phyloP scores from a whole-genome alignment of 208 protist species.

The Crithidia acanthocephali region DNA sequence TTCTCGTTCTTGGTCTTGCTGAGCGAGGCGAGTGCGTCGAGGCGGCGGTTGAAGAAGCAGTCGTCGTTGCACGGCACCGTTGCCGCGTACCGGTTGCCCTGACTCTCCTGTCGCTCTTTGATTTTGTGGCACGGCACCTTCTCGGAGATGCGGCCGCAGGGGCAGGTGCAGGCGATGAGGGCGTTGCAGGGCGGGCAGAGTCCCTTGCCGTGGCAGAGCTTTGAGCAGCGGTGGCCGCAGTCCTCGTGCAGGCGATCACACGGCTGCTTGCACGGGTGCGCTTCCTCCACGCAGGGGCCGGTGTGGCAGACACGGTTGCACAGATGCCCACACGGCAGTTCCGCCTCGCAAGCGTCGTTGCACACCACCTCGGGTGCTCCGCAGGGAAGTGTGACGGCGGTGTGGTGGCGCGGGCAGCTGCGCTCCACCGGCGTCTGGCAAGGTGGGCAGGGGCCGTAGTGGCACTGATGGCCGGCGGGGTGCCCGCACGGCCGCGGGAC shows the following conservation, averaged over 20 bases:
- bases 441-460: conserved; percentile 76
- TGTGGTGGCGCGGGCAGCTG: conserved; percentile 56
- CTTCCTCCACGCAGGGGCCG: conserved; percentile 51
- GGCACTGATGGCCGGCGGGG: conserved; percentile 55
- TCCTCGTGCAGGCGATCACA: conserved; percentile 44
- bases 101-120: conserved; percentile 24
- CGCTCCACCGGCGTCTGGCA: conserved; percentile 52
- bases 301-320: conserved; percentile 65
- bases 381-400: conserved; percentile 38
- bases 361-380: conserved; percentile 40
- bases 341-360: conserved; percentile 44
- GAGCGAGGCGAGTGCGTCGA: conserved; percentile 29
- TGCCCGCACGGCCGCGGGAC: conserved; percentile 52
- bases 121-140: conserved; percentile 52
- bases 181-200: conserved; percentile 57
- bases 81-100: conserved; percentile 29
- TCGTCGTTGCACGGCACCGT: conserved; percentile 43
- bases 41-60: conserved; percentile 35
- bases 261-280: conserved; percentile 40
- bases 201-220: conserved; percentile 49
- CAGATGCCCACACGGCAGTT: conserved; percentile 64
- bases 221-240: conserved; percentile 66
- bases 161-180: conserved; percentile 45
- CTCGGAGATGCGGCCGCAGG: conserved; percentile 49
- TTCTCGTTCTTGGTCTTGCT: conserved; percentile 33